Base-by-base conservation (phyloP, 176 grass and related monocot genomes). In the Triticum aestivum region DNA sequence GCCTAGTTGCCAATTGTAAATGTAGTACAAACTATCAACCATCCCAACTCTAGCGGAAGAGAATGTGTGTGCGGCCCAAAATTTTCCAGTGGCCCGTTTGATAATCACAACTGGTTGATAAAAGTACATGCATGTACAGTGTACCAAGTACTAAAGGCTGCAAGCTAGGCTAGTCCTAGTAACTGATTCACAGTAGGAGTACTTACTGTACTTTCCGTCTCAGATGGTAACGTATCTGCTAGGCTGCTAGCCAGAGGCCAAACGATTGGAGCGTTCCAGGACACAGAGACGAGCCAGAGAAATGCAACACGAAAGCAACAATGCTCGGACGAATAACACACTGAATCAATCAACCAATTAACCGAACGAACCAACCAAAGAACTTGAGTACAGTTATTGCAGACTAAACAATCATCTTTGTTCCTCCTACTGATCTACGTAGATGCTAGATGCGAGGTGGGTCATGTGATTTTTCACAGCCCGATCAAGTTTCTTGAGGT, bases 401-500 rank as follows among this genome's bases (percentile, higher is more conserved):
- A 21, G 51, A 13, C n/a, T 83, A 39, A 49, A 84, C 61, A 84
- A 87, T 54, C 51, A 0, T 18, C 51, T 8, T 18, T 41, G 21
- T 34, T 38, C 8, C 8, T 39, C 62, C 73, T 69, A 71, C 51
- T 54, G 15, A 82, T 45, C 66, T 83, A 47, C 44, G 44, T 47
- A 85, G 72, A 45, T 44, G 54, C 12, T 17, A 8, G 35, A 18
- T 39, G 67, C 11, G 67, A 18, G 62, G n/a, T 54, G 1, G 15
- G 18, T 13, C 26, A 83, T 64, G 38, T 27, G 42, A 35, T 3
- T 27, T 27, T 27, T 52, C 77, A 99, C 56, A 99, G 68, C 24
- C 94, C 94, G 59, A 99, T 93, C 1, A 94, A 38, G 77, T 99
- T 99, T 81, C 85, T 97, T 6, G 97, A 97, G 35, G 85, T 90